A percentile compares a stretch with the other conserved stretches of the same genome.
phyloP scores from a whole-genome alignment of 768 basidiomycete species.

The Trametes cingulata region DNA sequence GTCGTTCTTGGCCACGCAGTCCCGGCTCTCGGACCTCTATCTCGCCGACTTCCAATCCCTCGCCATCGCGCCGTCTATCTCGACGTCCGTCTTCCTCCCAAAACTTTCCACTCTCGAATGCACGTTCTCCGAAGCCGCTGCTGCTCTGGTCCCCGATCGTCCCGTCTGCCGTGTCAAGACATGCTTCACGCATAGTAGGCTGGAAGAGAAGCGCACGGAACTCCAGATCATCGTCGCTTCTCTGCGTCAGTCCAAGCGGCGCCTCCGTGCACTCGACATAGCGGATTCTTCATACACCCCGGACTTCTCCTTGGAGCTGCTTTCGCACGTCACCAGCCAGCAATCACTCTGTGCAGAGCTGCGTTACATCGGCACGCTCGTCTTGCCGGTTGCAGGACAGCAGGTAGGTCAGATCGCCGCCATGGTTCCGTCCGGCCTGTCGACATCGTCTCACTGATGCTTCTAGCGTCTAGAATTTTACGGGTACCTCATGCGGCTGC shows the following conservation, averaged over 20 bases:
- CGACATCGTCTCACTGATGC: neutral
- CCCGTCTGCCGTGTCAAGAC: slow-evolving; percentile 67
- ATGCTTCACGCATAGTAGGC: slow-evolving; percentile 59
- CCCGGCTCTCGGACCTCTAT: slow-evolving; percentile 48
- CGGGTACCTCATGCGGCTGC: slow-evolving; percentile 55
- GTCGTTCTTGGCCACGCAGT: slow-evolving; percentile 52
- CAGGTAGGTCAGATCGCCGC: slow-evolving; percentile 43
- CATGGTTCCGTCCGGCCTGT: neutral
- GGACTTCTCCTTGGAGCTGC: slow-evolving; percentile 53
- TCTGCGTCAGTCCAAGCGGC: slow-evolving; percentile 44
- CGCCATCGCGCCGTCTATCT: slow-evolving; percentile 26
- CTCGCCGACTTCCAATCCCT: slow-evolving; percentile 37
- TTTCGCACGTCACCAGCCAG: slow-evolving; percentile 40
- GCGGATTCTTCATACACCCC: slow-evolving; percentile 62
- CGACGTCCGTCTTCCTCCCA: slow-evolving; percentile 39
- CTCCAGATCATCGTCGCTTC: slow-evolving; percentile 48
- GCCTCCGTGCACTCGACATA: slow-evolving; percentile 57
- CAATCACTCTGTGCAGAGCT: slow-evolving; percentile 39
- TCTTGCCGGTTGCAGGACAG: slow-evolving; percentile 56
- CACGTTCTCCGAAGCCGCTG: slow-evolving; percentile 66
- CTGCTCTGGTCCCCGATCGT: slow-evolving; percentile 54
- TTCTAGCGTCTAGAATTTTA: slow-evolving; percentile 62
- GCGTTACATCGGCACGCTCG: slow-evolving; percentile 64
- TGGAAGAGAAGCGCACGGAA: slow-evolving; percentile 53
- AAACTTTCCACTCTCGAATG: slow-evolving; percentile 59